These are phyloP conservation scores for Gnaphalium uliginosum DNA, from an alignment of 129 eudicot species.

Conservation along the genomic window DNA sequence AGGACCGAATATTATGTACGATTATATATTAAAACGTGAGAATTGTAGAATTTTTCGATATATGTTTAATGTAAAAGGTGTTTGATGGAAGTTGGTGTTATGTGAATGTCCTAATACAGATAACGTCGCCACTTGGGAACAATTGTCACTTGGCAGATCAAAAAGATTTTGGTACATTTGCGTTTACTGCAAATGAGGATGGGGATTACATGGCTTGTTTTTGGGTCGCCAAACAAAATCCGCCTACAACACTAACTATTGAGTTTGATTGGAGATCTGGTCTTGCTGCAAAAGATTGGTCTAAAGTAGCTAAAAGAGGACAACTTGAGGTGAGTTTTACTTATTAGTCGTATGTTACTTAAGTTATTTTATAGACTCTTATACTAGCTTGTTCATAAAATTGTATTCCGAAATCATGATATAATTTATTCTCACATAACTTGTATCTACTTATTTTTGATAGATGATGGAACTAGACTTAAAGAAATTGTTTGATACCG, in stretches of 20 bases:
- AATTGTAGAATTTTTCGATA: background rate
- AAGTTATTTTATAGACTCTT: background rate
- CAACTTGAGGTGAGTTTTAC: conserved; percentile 50
- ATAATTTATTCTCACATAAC: no score
- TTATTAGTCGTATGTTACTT: background rate
- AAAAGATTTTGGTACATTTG: conserved; percentile 58
- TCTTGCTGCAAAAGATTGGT: conserved; percentile 81
- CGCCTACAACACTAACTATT: conserved; percentile 44
- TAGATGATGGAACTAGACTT: conserved; percentile 69
- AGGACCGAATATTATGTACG: no score
- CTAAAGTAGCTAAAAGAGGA: conserved; percentile 78
- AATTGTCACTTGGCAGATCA: conserved; percentile 59
- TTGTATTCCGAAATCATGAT: no score
- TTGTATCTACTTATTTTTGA: conserved; percentile 1
- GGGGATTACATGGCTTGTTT: conserved; percentile 86
- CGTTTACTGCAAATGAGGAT: conserved; percentile 61
- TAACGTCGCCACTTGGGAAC: conserved; percentile 62
- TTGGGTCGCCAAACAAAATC: conserved; percentile 63
- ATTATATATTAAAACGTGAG: background rate
- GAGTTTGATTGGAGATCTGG: conserved; percentile 87
- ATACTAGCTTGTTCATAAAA: no score
- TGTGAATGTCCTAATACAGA: conserved; percentile 40
- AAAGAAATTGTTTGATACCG: conserved; percentile 62
- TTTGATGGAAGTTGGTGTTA: background rate
- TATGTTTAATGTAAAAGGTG: conserved; percentile 5